Evolutionary conservation across 1,139 yeast species (phyloP), one percentile per base, ranked within the genome.

Genomic region (Candida neerlandica): DNA sequence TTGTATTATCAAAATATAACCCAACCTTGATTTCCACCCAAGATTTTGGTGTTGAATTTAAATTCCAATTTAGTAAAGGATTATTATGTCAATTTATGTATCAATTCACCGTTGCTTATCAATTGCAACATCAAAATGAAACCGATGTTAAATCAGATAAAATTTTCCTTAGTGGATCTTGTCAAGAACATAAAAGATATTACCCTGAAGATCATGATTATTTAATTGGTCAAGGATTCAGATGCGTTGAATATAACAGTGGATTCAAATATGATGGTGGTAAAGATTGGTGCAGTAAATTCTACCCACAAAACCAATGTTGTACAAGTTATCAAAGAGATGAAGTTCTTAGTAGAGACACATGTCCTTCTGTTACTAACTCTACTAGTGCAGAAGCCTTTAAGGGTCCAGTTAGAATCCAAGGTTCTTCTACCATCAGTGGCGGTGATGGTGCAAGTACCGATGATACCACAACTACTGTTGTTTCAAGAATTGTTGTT

Each of bases 211-310:
- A 48, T 26, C 53, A 58, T 44, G 35, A 50, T 23, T 30, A 45
- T 6, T 55, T 57, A 38, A 37, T 58, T 23, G 43, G 30, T 39
- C 53, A 58, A 37, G 62, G 64, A 1, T 61, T 50, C 50, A 56
- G 60, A 51, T 61, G 65, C 50, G 58, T 58, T 12, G 63, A 60
- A 45, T 61, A 60, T 50, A 61, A 60, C 46, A 55, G 61, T 15
- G 64, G 60, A 1, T 60, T 53, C 49, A 54, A 56, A 43, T 57
- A 53, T 44, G 62, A 59, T 41, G 64, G 62, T 21, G 63, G 63
- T 19, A 52, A 51, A 46, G 61, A 60, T 53, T 59, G 64, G 63
- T 61, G 65, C 47, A 41, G 54, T 47, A 46, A 55, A 47, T 56
- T 57, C 48, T 59, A 61, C 44, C 60, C 57, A 30, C 35, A 57